Conservation (phyloP, 306 rosid species). For the Hippophae gyantsensis region DNA sequence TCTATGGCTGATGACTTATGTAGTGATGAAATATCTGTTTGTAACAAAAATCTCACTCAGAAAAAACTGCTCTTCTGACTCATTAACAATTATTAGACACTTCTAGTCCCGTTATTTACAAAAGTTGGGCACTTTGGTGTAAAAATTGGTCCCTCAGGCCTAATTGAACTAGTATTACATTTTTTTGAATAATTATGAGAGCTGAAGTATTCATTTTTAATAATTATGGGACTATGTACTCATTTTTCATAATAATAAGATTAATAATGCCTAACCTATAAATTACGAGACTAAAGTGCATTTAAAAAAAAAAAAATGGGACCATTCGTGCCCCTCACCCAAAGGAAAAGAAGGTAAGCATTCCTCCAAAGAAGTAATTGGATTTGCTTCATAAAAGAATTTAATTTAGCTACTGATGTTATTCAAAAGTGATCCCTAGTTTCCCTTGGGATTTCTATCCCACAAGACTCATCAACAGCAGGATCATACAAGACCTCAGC, state of each 20-base stretch:
- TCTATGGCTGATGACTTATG: slow-evolving; percentile 37
- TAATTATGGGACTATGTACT: too few species aligned
- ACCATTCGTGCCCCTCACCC: too few species aligned
- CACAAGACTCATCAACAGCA: slow-evolving; percentile 47
- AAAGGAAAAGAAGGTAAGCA: slow-evolving; percentile 3
- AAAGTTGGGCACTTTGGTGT: too few species aligned
- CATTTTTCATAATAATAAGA: too few species aligned
- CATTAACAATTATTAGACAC: slow-evolving; percentile 1
- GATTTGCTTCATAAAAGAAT: not conserved
- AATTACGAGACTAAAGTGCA: too few species aligned
- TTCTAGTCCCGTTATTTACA: too few species aligned
- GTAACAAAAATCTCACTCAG: slow-evolving; percentile 20
- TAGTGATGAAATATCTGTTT: slow-evolving; percentile 53
- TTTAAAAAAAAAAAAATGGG: too few species aligned
- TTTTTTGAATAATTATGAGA: too few species aligned
- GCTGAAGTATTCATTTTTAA: too few species aligned
- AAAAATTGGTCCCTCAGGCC: too few species aligned
- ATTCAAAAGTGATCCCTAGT: slow-evolving; percentile 13
- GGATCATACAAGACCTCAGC: slow-evolving; percentile 68
- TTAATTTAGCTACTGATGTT: not conserved
- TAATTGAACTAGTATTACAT: too few species aligned
- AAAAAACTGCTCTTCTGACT: slow-evolving; percentile 19
- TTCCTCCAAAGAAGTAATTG: not conserved
- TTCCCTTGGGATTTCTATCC: slow-evolving; percentile 4
- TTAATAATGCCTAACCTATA: too few species aligned